phyloP scores from a whole-genome alignment of 208 protist species.

The Leishmania tropica region DNA sequence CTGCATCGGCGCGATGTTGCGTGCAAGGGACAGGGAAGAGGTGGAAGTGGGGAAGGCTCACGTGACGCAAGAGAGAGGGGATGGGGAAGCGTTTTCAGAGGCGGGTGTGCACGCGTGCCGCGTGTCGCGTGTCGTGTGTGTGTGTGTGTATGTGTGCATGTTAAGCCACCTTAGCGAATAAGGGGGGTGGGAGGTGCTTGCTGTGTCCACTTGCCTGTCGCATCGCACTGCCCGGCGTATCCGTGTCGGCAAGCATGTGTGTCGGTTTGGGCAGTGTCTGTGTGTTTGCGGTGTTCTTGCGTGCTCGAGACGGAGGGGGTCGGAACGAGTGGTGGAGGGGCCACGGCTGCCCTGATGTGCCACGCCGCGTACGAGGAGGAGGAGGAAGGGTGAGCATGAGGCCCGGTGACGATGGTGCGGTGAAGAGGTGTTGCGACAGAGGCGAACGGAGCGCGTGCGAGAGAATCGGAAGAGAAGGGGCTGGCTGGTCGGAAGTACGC shows the following conservation, averaged over 20 bases:
- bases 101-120: not conserved
- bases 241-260: not conserved
- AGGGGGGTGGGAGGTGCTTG: not conserved
- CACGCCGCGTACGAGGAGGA: not conserved
- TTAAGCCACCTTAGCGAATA: conserved; percentile 1
- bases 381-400: not conserved
- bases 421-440: not conserved
- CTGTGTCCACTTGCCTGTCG: not conserved
- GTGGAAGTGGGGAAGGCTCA: not conserved
- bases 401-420: not conserved
- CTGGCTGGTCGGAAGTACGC: not conserved
- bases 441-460: not conserved
- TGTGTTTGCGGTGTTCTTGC: not conserved
- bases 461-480: not conserved
- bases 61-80: not conserved
- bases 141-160: not conserved
- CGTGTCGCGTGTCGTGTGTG: conserved; percentile 1
- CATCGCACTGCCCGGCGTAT: not conserved
- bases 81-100: not conserved
- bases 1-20: not conserved
- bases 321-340: not conserved
- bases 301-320: not conserved
- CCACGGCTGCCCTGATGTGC: not conserved
- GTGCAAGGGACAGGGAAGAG: not conserved
- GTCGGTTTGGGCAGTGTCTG: not conserved